These are phyloP conservation scores for Suhomyces emberorum DNA, from an alignment of 805 yeast species.

Conservation along the genomic window DNA sequence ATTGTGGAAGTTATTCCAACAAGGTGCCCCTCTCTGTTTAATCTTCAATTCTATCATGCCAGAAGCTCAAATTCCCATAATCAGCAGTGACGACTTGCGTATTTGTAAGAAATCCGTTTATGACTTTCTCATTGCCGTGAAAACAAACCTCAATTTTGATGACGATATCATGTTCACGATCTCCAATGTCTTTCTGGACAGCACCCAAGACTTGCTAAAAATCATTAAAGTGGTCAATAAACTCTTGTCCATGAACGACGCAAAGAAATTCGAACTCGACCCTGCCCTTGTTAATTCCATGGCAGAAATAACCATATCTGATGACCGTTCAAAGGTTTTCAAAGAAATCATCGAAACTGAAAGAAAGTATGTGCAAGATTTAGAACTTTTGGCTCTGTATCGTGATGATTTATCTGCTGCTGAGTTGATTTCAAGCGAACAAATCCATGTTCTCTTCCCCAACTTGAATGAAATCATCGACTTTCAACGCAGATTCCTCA, in stretches of 20 bases:
- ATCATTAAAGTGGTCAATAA: conserved; percentile 70
- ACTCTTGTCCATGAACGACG: conserved; percentile 32
- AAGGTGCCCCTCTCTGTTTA: conserved; percentile 88
- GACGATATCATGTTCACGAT: conserved; percentile 87
- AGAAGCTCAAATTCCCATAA: conserved; percentile 54
- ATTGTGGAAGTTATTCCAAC: conserved; percentile 81
- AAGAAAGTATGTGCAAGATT: conserved; percentile 86
- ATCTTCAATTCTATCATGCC: conserved; percentile 67
- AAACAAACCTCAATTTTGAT: conserved; percentile 64
- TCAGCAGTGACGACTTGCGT: conserved; percentile 76
- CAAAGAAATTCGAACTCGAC: conserved; percentile 3
- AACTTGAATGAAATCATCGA: conserved; percentile 80
- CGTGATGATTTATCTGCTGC: conserved; percentile 62
- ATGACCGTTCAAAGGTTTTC: conserved; percentile 72
- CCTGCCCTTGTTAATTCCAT: conserved; percentile 6
- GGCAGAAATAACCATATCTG: conserved; percentile 36
- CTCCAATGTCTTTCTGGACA: conserved; percentile 82
- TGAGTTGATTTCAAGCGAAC: conserved; percentile 73
- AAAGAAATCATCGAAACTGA: conserved; percentile 86
- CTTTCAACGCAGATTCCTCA: conserved; percentile 84
- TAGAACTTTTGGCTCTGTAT: conserved; percentile 70
- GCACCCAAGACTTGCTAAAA: conserved; percentile 71
- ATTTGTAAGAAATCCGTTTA: conserved; percentile 86
- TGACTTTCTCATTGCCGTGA: conserved; percentile 85
- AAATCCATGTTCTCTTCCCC: conserved; percentile 79